A percentile compares a stretch with the other conserved stretches of the same genome.
These are phyloP conservation scores for Leccinum longicurvipes DNA, from an alignment of 768 basidiomycete species.

Conservation along the genomic window DNA sequence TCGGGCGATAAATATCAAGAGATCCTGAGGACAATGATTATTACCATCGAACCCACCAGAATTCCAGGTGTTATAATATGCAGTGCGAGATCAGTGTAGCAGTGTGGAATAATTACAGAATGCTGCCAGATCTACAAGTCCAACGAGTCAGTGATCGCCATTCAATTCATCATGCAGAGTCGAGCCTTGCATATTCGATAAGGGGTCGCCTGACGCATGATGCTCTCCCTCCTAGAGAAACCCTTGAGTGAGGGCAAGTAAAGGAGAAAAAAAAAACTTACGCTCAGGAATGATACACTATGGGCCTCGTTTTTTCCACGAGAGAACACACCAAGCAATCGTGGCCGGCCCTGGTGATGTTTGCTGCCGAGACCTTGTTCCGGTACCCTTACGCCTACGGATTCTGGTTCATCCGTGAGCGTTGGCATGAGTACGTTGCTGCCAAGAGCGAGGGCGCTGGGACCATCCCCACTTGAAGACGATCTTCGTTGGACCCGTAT, in stretches of 20 bases:
- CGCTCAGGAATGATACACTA: slow-evolving; percentile 4
- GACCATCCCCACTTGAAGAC: slow-evolving; percentile 18
- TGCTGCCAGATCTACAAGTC: not conserved
- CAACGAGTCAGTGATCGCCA: slow-evolving; percentile 1
- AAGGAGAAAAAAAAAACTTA: slow-evolving; percentile 4
- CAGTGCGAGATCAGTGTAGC: not conserved
- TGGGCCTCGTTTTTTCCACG: slow-evolving; percentile 21
- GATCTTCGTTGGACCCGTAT: slow-evolving; percentile 18
- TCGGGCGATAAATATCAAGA: not conserved
- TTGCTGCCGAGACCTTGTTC: slow-evolving; percentile 11
- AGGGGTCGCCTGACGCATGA: slow-evolving; percentile 2
- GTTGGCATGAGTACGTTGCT: slow-evolving; percentile 28
- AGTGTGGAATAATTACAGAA: not conserved
- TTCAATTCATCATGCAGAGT: slow-evolving; percentile 3
- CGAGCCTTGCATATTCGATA: not conserved
- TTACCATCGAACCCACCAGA: not conserved
- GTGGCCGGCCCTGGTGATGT: slow-evolving; percentile 27
- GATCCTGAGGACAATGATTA: not conserved
- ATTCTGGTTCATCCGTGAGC: slow-evolving; percentile 43
- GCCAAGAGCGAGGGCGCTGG: not conserved
- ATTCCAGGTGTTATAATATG: not conserved
- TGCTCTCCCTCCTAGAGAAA: slow-evolving; percentile 6
- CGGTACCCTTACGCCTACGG: slow-evolving; percentile 18
- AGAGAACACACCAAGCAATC: slow-evolving; percentile 29
- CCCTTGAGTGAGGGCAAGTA: not conserved